Evolutionary conservation across 805 yeast species (phyloP).

Genomic region (Scheffersomyces spartinae): DNA sequence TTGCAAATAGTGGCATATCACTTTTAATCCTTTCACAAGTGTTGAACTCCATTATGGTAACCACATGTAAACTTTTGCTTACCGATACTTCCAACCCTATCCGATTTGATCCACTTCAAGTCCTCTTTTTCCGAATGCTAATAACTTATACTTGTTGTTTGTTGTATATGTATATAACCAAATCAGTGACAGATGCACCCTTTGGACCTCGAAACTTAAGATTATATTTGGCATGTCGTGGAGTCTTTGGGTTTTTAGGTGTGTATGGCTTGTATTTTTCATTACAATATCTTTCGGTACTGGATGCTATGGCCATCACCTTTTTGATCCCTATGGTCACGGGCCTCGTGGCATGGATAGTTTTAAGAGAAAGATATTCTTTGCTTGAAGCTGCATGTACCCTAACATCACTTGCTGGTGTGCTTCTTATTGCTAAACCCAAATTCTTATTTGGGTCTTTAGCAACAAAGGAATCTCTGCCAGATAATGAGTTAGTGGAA

Average conservation of each 20-base stretch:
- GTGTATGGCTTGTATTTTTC: slow-evolving; percentile 73
- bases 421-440: slow-evolving; percentile 73
- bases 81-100: slow-evolving; percentile 50
- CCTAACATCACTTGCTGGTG: slow-evolving; percentile 59
- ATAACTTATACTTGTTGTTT: slow-evolving; percentile 55
- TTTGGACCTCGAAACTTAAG: slow-evolving; percentile 58
- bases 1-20: no score
- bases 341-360: slow-evolving; percentile 56
- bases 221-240: slow-evolving; percentile 44
- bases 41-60: slow-evolving; percentile 68
- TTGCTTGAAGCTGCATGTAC: slow-evolving; percentile 61
- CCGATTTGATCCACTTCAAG: slow-evolving; percentile 72
- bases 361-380: slow-evolving; percentile 58
- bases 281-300: slow-evolving; percentile 57
- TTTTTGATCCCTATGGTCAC: slow-evolving; percentile 72
- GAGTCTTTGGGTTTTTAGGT: slow-evolving; percentile 66
- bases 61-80: slow-evolving; percentile 63
- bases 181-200: slow-evolving; percentile 46
- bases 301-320: slow-evolving; percentile 74
- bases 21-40: slow-evolving; percentile 56
- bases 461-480: slow-evolving; percentile 11
- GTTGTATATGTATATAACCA: slow-evolving; percentile 38
- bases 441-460: slow-evolving; percentile 47
- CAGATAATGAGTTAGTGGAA: slow-evolving; percentile 30
- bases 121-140: slow-evolving; percentile 64